phyloP scores from a whole-genome alignment of 257 asterid species.

The Ballota nigra region DNA sequence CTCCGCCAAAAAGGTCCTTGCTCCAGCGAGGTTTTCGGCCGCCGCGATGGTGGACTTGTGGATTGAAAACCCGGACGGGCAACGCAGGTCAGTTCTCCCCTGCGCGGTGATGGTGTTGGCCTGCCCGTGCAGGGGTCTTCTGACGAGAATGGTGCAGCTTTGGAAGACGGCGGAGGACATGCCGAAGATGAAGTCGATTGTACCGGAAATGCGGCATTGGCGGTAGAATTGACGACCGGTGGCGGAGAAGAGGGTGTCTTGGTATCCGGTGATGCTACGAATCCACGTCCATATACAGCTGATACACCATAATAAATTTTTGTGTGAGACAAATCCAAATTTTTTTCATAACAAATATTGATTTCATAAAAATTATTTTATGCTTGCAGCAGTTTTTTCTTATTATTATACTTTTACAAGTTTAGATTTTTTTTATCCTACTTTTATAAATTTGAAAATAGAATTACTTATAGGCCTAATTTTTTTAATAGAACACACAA shows the following conservation, averaged over 20 bases:
- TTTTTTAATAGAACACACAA: too few species aligned
- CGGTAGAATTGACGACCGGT: conserved; percentile 34
- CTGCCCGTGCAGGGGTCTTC: conserved; percentile 31
- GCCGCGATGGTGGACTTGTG: conserved; percentile 28
- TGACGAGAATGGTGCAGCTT: conserved; percentile 19
- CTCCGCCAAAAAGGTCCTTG: conserved; percentile 20
- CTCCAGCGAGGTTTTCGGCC: conserved; percentile 24
- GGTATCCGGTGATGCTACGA: conserved; percentile 37
- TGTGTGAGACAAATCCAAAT: too few species aligned
- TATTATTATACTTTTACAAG: too few species aligned
- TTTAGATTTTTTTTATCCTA: too few species aligned
- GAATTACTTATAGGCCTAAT: too few species aligned
- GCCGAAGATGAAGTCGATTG: conserved; percentile 47
- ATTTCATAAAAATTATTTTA: too few species aligned
- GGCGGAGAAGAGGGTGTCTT: conserved; percentile 34
- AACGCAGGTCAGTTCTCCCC: background rate
- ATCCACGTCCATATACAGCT: too few species aligned
- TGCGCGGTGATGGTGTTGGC: conserved; percentile 34
- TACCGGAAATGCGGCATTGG: conserved; percentile 35
- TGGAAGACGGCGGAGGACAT: too few species aligned
- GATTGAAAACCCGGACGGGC: conserved; percentile 30
- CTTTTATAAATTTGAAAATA: too few species aligned
- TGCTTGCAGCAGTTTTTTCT: too few species aligned
- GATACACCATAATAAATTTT: too few species aligned
- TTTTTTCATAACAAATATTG: too few species aligned